Evolutionary conservation across 2,329 filamentous ascomycete genomes (phyloP).

Genomic region (Neurospora crassa): DNA sequence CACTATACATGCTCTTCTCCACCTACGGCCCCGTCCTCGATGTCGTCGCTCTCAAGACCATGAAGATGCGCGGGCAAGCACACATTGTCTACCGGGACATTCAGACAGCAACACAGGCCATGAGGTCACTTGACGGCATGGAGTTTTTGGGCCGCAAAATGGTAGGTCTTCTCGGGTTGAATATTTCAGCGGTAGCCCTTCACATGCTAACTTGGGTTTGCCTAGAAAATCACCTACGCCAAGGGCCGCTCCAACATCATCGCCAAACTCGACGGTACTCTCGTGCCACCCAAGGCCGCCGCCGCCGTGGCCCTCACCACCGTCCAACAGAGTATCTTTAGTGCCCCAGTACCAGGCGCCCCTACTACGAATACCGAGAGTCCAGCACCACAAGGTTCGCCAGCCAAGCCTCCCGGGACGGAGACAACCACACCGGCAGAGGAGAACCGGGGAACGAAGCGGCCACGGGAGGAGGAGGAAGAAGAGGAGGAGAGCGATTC

Average conservation of each 20-base stretch:
- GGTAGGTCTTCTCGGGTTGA: conserved; percentile 25
- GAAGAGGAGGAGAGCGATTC: conserved; percentile 53
- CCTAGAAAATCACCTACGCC: conserved; percentile 80
- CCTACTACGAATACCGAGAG: conserved; percentile 27
- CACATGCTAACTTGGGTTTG: conserved; percentile 6
- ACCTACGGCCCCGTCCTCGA: conserved; percentile 91
- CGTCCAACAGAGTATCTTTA: conserved; percentile 73
- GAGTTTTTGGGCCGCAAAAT: conserved; percentile 78
- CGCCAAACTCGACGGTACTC: conserved; percentile 85
- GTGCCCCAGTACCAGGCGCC: conserved; percentile 48
- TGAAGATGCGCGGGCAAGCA: conserved; percentile 91
- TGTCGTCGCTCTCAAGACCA: conserved; percentile 78
- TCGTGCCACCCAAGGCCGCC: conserved; percentile 55
- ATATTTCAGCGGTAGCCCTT: no score
- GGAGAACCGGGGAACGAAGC: conserved; percentile 57
- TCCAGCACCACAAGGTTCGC: conserved; percentile 28
- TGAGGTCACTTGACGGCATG: conserved; percentile 79
- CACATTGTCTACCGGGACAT: conserved; percentile 86
- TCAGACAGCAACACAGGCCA: conserved; percentile 85
- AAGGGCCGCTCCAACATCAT: conserved; percentile 83
- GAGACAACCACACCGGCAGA: conserved; percentile 36
- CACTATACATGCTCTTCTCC: conserved; percentile 87
- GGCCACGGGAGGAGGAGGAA: conserved; percentile 60
- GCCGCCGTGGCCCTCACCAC: conserved; percentile 57
- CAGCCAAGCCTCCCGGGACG: conserved; percentile 41